A percentile compares a stretch with the other conserved stretches of the same genome.
Conservation (phyloP, 2,329 filamentous ascomycete genomes). For the Sporothrix euskadiensis region DNA sequence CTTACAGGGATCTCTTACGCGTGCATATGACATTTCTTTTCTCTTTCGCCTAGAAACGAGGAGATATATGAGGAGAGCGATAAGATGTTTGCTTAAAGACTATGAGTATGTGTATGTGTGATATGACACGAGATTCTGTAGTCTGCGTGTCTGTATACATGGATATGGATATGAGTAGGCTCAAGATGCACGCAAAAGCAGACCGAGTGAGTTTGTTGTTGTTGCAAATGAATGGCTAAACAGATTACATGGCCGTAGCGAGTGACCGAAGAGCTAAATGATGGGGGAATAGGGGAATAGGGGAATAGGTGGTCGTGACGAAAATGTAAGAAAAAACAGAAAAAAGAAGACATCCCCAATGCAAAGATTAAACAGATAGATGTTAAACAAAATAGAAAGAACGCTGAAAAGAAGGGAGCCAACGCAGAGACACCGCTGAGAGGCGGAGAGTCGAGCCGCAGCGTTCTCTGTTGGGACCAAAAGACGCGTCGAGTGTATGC, state of each 20-base stretch:
- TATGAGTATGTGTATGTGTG: not conserved
- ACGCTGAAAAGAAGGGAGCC: not conserved
- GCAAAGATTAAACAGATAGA: slow-evolving; percentile 13
- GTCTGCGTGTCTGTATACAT: not conserved
- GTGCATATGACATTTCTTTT: not conserved
- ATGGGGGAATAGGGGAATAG: too few relatives aligned
- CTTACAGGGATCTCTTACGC: slow-evolving; percentile 11
- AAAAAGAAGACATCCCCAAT: slow-evolving; percentile 7
- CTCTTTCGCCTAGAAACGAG: not conserved
- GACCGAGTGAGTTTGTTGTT: not conserved
- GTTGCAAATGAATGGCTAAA: not conserved
- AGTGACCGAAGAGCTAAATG: slow-evolving; percentile 4
- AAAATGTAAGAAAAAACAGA: not conserved
- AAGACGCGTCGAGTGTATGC: not conserved
- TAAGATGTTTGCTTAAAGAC: not conserved
- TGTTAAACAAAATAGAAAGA: slow-evolving; percentile 3
- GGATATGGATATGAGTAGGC: not conserved
- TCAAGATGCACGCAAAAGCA: slow-evolving; percentile 2
- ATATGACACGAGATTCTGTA: slow-evolving; percentile 5
- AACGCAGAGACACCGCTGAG: not conserved
- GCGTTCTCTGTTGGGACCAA: not conserved
- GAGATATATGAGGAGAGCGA: not conserved
- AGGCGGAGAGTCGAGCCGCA: not conserved
- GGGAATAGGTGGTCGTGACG: not conserved
- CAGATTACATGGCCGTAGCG: not conserved